Base-by-base conservation (phyloP, 352 stramenopile species). In the Globisporangium mamillatum region DNA sequence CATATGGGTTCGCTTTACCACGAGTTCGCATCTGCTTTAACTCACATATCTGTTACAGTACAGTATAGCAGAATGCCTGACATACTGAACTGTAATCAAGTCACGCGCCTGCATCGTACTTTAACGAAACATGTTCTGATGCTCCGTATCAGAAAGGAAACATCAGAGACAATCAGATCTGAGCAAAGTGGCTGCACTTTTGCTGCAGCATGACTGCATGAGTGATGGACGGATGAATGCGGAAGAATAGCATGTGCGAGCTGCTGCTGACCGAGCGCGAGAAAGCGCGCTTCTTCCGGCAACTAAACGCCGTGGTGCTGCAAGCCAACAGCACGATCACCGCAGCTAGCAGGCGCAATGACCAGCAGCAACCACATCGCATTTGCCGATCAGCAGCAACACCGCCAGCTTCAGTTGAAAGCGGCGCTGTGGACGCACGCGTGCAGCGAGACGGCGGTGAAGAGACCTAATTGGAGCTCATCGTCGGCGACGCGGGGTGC, bases 261-360 rank as follows among this genome's bases (percentile, higher is more conserved):
- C 7, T 36, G 18, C 12, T 76, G 6, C 46, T 88, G 64, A 77
- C 75, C 10, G 68, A 60, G 22, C 25, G 78, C 50, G 50, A 78
- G 38, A 88, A 89, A 78, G 70, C 48, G 34, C 27, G 63, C 7
- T 89, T 88, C 72, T 88, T 89, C 68, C 36, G 62, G 14, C 63
- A 77, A 16, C 61, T 90, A 29, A 77, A 88, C 24, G 72, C 71
- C 46, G 69, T 91, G 52, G 29, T 85, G 29, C 29, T 46, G 55
- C 36, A 9, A 10, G 36, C 36, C 10, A 5, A 9, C 0, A 46
- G 36, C 41, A 48, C 27, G 6, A 8, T 5, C 22, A 20, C 16
- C 27, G 8, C 6, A 5, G 14, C 4, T 48, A 48, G 3, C 27
- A 29, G 8, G 25, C 7, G 64, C 71, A 41, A 25, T 9, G 29